Evolutionary conservation across 768 basidiomycete genomes (phyloP), one percentile per base, ranked within the genome.

Genomic region (Trametes cubensis): DNA sequence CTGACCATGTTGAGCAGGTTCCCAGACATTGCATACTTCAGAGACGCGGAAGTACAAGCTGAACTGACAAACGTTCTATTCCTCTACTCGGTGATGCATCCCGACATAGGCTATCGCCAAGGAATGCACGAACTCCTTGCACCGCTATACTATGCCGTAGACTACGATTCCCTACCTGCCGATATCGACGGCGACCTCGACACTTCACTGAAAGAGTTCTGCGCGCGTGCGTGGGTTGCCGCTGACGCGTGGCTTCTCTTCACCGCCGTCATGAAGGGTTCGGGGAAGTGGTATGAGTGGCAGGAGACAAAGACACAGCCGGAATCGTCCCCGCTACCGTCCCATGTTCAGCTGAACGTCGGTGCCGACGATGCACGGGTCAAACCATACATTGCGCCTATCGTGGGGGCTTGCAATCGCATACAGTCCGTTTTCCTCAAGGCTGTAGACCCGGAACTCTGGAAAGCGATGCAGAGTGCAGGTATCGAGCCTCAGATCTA

Each of bases 111-210:
- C 21, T 99, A 99, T 72, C 85, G 97, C 30, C 97, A 99, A 80
- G 96, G 97, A 55, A 98, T 99, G 97, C 97, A 99, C 70, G 97
- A 99, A 71, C 77, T 98, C 10, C 82, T 98, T 21, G 97, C 95
- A 4, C 89, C 93, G 0, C 73, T 98, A 28, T 92, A 92, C 68
- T 86, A 91, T 69, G 88, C 88, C 2, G 79, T 91, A 58, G 89
- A 96, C 72, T 88, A 82, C 67, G 97, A 99, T 76, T 88, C 94
- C 1, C 72, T 94, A 15, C 64, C 75, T 7, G 75, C 79, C 0
- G 74, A 73, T 11, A 62, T 66, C 42, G 70, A 70, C 38, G 64
- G 60, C 21, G 67, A 72, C 39, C 11, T 50, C 30, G 77, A 80
- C 55, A 66, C 72, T 21, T 66, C 78, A 11, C 75, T 90, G 38